Evolutionary conservation across 106 monocot genomes (phyloP), one percentile per base, ranked within the genome.

Genomic region (Dendrobium officinale): DNA sequence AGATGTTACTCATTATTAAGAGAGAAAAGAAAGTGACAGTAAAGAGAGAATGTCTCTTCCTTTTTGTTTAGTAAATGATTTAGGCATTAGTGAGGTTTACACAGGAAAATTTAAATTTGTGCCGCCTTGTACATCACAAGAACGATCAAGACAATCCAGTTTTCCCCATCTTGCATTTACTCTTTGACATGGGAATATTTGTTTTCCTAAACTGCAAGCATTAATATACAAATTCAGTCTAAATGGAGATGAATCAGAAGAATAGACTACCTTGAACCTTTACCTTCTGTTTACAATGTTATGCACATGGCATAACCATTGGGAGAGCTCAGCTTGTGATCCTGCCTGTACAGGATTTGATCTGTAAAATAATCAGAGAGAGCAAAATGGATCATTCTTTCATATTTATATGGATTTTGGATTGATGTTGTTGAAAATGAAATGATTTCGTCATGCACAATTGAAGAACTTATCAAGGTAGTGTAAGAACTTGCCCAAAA

Each of bases 271-370:
- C 11, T 51, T 51, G 51, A 18, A 42, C 22, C n/a, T 4, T 26
- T 75, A 99, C 98, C 98, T 99, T 87, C 98, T 83, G 77, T 99
- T 99, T n/a, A 99, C 92, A 16, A 95, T 81, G 77, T 99, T 99
- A 82, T 99, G 98, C 2, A 93, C 84, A 79, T 99, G 88, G 77
- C 98, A 99, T 27, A 99, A 67, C 98, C 98, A 99, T 42, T 92
- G 89, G 55, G 94, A 95, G 55, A 99, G 92, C 48, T 95, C 91
- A 77, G 85, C 88, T 37, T 91, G 94, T 6, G 98, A 95, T 85
- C 88, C 95, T 47, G 92, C 92, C 83, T 91, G 95, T 43, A 99
- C 95, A 72, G 95, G 95, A 84, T 92, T 92, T 80, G 85, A 84
- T 78, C 98, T 99, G 86, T 45, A 61, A 78, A 58, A 75, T 44